Base-by-base conservation (phyloP, 1,284 basidiomycete genomes). In the Omphalotus olearius region DNA sequence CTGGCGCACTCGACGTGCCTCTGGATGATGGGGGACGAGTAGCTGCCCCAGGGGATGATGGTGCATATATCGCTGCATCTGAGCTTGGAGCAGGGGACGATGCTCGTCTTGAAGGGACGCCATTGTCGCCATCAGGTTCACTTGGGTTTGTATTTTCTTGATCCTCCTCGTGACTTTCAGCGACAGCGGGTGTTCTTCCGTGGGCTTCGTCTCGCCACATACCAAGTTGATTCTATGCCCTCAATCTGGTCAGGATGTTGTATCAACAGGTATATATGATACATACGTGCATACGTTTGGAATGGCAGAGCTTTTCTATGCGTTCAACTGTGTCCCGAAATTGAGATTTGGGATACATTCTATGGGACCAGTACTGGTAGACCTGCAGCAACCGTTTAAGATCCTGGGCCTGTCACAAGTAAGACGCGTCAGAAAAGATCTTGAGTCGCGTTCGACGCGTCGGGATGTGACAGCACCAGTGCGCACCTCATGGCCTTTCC, bases 311-410 rank as follows among this genome's bases (percentile, higher is more conserved):
- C 59, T 85, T 90, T 71, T 97, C 94, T 4, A 96, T 80, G 2
- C 85, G 77, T 30, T 80, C 70, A 6, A 94, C 80, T 0, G 91
- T 95, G 64, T 95, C 91, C 43, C 75, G 75, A 66, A 97, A 95
- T 47, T 86, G 83, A 6, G 80, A 86, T 63, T 88, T 91, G 2
- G 94, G 93, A 63, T 88, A 94, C 78, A 98, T 78, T 58, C 79
- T 79, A 67, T 97, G 94, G 1, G 91, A 79, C 94, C 94, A 98
- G 61, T 93, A 87, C 60, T 93, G 91, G 64, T 97, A 97, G 48
- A 88, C 71, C 57, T 85, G 81, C 50, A 97, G 72, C 14, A 97
- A 68, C 30, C 86, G 75, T 56, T 81, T 80, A 35, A 98, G 76
- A 65, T 98, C 93, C 50, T 78, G 68, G 18, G 73, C 73, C 93